Percentiles rank a stretch among this genome's conserved stretches.
These are phyloP conservation scores for Aureobasidium vineae DNA, from an alignment of 2,329 filamentous ascomycete genomes.

Conservation along the genomic window DNA sequence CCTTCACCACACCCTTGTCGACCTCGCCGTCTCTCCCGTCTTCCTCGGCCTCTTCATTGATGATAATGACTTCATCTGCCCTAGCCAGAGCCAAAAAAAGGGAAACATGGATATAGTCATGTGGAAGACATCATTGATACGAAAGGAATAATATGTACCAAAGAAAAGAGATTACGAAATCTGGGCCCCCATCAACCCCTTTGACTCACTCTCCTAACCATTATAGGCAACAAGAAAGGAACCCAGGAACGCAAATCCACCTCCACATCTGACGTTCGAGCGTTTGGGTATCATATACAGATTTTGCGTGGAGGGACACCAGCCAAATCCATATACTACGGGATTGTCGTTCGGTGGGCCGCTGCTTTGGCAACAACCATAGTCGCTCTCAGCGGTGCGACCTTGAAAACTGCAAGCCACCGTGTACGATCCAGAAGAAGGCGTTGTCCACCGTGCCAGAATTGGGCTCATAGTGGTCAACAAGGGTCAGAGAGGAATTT, in stretches of 20 bases:
- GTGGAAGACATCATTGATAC: too few species aligned
- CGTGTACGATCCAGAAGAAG: background rate
- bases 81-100: too few species aligned
- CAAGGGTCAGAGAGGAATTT: background rate
- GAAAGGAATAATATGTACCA: background rate
- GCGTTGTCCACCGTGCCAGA: background rate
- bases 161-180: background rate
- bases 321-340: slow-evolving; percentile 1
- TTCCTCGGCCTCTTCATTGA: too few species aligned
- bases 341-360: slow-evolving; percentile 1
- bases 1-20: too few species aligned
- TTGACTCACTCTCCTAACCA: too few species aligned
- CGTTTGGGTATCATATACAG: background rate
- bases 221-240: background rate
- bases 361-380: background rate
- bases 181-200: too few species aligned
- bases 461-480: slow-evolving; percentile 7
- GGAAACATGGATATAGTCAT: too few species aligned
- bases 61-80: too few species aligned
- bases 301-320: background rate
- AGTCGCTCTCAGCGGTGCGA: background rate
- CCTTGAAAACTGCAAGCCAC: background rate
- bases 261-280: background rate
- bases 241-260: background rate
- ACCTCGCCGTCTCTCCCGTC: too few species aligned